These are phyloP conservation scores for Taxawa tesnikishii DNA, from an alignment of 2,329 filamentous ascomycete species.

Conservation along the genomic window DNA sequence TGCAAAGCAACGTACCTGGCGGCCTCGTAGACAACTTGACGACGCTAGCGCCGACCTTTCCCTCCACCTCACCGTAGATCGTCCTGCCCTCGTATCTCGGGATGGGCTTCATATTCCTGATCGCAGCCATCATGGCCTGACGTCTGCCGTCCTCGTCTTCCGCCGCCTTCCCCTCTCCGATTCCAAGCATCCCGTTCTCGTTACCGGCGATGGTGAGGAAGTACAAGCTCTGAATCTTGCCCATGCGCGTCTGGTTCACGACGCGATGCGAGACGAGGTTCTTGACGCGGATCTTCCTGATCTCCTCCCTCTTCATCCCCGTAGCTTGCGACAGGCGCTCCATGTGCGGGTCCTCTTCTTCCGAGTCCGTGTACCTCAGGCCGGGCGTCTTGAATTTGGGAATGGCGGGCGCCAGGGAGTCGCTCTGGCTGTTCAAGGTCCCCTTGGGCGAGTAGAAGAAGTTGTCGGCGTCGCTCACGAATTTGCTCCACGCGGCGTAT, in stretches of 20 bases:
- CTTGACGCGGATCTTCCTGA: conserved; percentile 51
- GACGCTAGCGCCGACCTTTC: conserved; percentile 78
- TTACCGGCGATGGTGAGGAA: conserved; percentile 77
- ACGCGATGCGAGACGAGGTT: conserved; percentile 62
- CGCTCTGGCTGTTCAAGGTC: conserved; percentile 32
- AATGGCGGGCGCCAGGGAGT: conserved; percentile 37
- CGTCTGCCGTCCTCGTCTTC: conserved; percentile 54
- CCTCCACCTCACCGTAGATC: conserved; percentile 72
- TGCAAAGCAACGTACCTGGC: conserved; percentile 54
- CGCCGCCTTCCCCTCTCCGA: conserved; percentile 81
- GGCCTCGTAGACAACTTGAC: conserved; percentile 72
- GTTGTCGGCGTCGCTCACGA: conserved; percentile 31
- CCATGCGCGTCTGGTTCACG: conserved; percentile 87
- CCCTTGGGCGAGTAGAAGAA: conserved; percentile 34
- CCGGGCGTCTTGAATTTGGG: conserved; percentile 30
- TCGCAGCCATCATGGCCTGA: conserved; percentile 69
- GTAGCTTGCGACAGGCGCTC: conserved; percentile 44
- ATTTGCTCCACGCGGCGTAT: conserved; percentile 26
- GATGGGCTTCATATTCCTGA: conserved; percentile 88
- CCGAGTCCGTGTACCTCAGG: conserved; percentile 22
- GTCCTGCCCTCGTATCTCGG: conserved; percentile 84
- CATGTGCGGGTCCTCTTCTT: conserved; percentile 31
- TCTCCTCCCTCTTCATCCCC: conserved; percentile 36
- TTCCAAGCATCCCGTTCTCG: conserved; percentile 68
- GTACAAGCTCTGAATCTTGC: conserved; percentile 73